Evolutionary conservation across 2,329 filamentous ascomycete genomes (phyloP).

Genomic region (Fusarium duplospermum): DNA sequence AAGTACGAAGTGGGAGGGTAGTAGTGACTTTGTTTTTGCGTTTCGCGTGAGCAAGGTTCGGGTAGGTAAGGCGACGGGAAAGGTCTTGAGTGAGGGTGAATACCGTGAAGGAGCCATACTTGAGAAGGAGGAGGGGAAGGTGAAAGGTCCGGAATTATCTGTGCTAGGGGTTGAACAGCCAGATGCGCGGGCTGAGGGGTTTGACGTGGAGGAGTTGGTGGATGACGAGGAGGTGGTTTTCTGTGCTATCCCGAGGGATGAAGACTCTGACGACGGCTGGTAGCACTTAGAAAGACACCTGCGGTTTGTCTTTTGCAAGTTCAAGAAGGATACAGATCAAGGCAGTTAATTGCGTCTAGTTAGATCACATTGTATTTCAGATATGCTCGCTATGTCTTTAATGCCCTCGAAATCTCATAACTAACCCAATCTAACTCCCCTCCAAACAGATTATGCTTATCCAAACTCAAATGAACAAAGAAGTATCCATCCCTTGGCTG

Average conservation of each 20-base stretch:
- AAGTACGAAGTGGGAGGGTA: conserved; percentile 5
- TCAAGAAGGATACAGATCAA: neutral
- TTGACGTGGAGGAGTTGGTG: neutral
- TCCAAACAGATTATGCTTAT: conserved; percentile 15
- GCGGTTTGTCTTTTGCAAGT: neutral
- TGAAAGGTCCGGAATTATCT: neutral
- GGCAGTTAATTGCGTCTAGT: accelerated
- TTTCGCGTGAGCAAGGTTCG: conserved; percentile 14
- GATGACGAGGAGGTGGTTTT: neutral
- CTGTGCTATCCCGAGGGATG: neutral
- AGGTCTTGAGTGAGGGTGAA: neutral
- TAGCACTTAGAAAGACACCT: neutral
- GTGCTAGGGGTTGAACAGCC: neutral
- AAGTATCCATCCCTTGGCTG: conserved; percentile 2
- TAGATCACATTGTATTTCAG: neutral
- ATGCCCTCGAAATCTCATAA: neutral
- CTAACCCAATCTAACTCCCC: neutral
- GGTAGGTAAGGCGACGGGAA: neutral
- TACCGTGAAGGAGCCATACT: conserved; percentile 7
- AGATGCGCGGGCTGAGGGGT: conserved; percentile 5
- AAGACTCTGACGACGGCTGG: neutral
- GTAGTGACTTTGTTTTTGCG: conserved; percentile 23
- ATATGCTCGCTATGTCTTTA: conserved; percentile 4
- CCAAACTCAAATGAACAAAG: conserved; percentile 10
- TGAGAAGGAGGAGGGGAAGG: neutral